Conservation (phyloP, 352 stramenopile genomes). For the Phytophthora citricola region DNA sequence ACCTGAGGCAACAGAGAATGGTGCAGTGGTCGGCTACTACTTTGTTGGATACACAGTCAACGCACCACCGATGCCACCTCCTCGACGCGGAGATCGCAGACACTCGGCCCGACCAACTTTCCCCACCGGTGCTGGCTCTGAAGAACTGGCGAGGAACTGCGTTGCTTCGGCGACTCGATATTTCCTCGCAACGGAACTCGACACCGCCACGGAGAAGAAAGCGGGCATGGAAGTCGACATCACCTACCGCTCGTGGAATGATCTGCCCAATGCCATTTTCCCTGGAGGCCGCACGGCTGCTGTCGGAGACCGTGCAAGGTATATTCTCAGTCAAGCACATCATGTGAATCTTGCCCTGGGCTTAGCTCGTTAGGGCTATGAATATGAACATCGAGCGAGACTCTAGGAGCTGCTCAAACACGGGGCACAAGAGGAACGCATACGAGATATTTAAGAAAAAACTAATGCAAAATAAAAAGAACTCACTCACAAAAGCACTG, state of each 20-base stretch:
- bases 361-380: conserved; percentile 46
- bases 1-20: conserved; percentile 6
- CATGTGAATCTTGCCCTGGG: conserved; percentile 63
- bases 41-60: conserved; percentile 76
- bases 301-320: conserved; percentile 76
- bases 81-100: conserved; percentile 18
- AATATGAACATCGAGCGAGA: conserved; percentile 27
- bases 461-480: conserved; percentile 35
- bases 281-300: conserved; percentile 60
- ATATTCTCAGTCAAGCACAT: conserved; percentile 82
- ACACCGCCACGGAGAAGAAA: conserved; percentile 61
- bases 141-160: conserved; percentile 48
- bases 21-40: conserved; percentile 56
- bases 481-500: conserved; percentile 20
- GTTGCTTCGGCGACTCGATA: conserved; percentile 74
- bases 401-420: not conserved
- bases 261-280: conserved; percentile 73
- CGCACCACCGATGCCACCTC: conserved; percentile 8
- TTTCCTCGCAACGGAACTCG: conserved; percentile 82
- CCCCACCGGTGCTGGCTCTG: conserved; percentile 10
- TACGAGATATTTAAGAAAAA: conserved; percentile 44
- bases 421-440: conserved; percentile 6
- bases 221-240: conserved; percentile 68
- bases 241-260: conserved; percentile 68
- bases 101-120: conserved; percentile 8